A percentile compares a stretch with the other conserved stretches of the same genome.
phyloP scores from a whole-genome alignment of 305 asterid species.

The Andrographis paniculata region DNA sequence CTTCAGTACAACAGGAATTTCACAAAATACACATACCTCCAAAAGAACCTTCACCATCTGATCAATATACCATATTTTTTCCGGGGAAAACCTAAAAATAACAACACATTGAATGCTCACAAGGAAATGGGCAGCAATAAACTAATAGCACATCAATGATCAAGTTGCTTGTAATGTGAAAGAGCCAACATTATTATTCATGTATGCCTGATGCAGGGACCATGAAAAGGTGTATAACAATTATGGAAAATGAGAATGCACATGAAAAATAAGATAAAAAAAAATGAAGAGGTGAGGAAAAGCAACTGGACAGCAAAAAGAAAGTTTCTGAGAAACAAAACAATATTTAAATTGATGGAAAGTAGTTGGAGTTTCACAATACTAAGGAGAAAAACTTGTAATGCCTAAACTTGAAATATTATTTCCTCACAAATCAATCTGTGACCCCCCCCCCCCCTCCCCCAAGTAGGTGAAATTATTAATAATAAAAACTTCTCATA shows the following conservation, averaged over 20 bases:
- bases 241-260: constrained; percentile 7
- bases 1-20: constrained; percentile 8
- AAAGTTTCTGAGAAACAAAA: not conserved
- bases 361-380: no score
- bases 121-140: constrained; percentile 20
- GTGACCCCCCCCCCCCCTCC: no score
- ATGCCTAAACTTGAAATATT: no score
- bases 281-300: constrained; percentile 1
- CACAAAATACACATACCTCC: constrained; percentile 53
- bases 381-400: no score
- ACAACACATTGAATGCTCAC: constrained; percentile 23
- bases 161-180: constrained; percentile 15
- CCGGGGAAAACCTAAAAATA: constrained; percentile 77
- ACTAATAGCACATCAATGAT: constrained; percentile 12
- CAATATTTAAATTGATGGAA: not conserved
- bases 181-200: constrained; percentile 1
- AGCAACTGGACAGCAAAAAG: constrained; percentile 3
- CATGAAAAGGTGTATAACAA: constrained; percentile 10
- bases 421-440: no score
- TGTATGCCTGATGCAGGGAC: constrained; percentile 5
- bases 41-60: constrained; percentile 96
- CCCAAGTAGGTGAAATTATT: no score
- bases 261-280: not conserved
- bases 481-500: constrained; percentile 2
- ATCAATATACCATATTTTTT: constrained; percentile 95